A percentile compares a stretch with the other conserved stretches of the same genome.
phyloP scores from a whole-genome alignment of 192 early-diverging fungal genomes.

The Coemansia sp. region DNA sequence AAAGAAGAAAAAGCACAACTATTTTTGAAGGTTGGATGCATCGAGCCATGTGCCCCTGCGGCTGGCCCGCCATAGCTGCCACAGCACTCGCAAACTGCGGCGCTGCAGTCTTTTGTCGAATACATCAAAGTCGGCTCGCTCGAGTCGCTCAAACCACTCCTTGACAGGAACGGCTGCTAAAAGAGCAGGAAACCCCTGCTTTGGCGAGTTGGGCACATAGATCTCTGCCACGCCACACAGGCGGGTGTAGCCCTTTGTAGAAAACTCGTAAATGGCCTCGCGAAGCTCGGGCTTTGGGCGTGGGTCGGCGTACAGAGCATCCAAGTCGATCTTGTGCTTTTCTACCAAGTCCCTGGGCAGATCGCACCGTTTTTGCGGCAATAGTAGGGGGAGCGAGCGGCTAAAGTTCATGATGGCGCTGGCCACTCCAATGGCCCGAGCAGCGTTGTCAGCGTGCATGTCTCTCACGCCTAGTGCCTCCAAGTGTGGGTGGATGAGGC shows the following conservation, averaged over 20 bases:
- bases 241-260: constrained; percentile 72
- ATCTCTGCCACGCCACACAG: constrained; percentile 70
- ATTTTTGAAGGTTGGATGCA: constrained; percentile 15
- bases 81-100: constrained; percentile 43
- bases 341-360: constrained; percentile 75
- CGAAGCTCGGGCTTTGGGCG: constrained; percentile 60
- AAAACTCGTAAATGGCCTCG: constrained; percentile 84
- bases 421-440: constrained; percentile 88
- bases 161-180: constrained; percentile 70
- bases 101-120: constrained; percentile 69
- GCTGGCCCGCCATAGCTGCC: constrained; percentile 39
- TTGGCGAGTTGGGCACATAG: constrained; percentile 59
- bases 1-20: neutral
- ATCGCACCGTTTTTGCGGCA: constrained; percentile 67
- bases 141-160: constrained; percentile 71
- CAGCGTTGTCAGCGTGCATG: constrained; percentile 83
- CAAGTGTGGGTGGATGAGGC: constrained; percentile 85
- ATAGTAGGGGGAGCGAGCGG: constrained; percentile 66
- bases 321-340: constrained; percentile 76
- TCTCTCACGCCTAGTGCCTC: constrained; percentile 81
- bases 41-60: constrained; percentile 42
- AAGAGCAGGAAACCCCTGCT: constrained; percentile 67
- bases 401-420: constrained; percentile 77
- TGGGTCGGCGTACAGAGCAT: constrained; percentile 63
- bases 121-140: constrained; percentile 77